Evolutionary conservation across 192 early-diverging fungal genomes (phyloP), one percentile per base, ranked within the genome.

Genomic region (Powellomyces hirtus): DNA sequence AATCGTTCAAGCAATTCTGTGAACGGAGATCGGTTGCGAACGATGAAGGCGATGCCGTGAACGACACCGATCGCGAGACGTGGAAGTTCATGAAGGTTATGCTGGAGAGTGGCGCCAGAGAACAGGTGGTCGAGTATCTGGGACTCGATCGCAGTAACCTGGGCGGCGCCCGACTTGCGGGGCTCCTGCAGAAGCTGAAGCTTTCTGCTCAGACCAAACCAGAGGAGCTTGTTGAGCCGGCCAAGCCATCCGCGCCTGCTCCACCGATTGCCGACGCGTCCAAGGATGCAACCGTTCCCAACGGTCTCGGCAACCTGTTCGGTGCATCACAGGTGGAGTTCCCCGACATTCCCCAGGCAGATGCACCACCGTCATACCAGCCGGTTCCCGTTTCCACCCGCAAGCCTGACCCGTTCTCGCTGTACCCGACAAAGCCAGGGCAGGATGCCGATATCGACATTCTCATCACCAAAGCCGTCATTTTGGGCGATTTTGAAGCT

Each of bases 401-500:
- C 6, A 46, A 70, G 16, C 35, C 37, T n/a, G 62, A 46, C 6
- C 81, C 79, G 16, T 85, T 85, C 68, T 66, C 59, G 18, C 57
- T 85, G 0, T 86, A 72, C 53, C 62, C 76, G 8, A 18, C 42
- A 1, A 65, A 53, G 22, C 27, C 78, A 18, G 76, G 83, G 11
- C 82, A 81, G 27, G 85, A 88, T 24, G 75, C 84, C 3, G 92
- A 92, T 55, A 83, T 85, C 13, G 92, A 98, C 57, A 84, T 81
- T 18, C 75, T 94, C 38, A 89, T 98, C 55, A 97, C 92, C 10
- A 84, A 88, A 20, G 86, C 92, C 1, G 76, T 98, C 27, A 81
- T 98, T 6, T 73, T 94, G 35, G 95, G 97, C 66, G 93, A 99
- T 72, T 96, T 95, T 71, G 92, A 94, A 70, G 86, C 90, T 0